A percentile compares a stretch with the other conserved stretches of the same genome.
Conservation (phyloP, 2,329 filamentous ascomycete genomes). For the Botrytis fragariae region DNA sequence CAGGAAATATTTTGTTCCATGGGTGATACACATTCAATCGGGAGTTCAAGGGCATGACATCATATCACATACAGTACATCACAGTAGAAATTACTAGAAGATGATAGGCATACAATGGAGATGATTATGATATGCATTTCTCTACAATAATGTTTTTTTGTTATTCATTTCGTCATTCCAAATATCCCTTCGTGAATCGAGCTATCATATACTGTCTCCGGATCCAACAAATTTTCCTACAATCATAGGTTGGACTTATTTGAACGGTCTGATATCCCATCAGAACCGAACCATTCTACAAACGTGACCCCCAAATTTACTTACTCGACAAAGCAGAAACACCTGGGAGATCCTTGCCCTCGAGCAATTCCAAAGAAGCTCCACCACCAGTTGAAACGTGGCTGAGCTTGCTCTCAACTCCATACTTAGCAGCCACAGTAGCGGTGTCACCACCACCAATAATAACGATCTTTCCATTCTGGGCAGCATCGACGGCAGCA, state of each 20-base stretch:
- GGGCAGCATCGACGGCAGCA: slow-evolving; percentile 76
- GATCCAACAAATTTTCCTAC: slow-evolving; percentile 31
- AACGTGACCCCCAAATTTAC: slow-evolving; percentile 44
- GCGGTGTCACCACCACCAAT: slow-evolving; percentile 98
- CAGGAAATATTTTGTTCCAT: not conserved
- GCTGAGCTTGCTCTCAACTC: slow-evolving; percentile 93
- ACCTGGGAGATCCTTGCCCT: slow-evolving; percentile 97
- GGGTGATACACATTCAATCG: not conserved
- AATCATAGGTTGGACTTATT: slow-evolving; percentile 35
- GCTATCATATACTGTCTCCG: slow-evolving; percentile 23
- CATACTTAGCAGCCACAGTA: slow-evolving; percentile 96
- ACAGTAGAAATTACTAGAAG: slow-evolving; percentile 10
- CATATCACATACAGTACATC: slow-evolving; percentile 9
- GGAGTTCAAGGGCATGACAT: slow-evolving; percentile 15
- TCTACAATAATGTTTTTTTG: slow-evolving; percentile 9
- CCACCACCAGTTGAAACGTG: slow-evolving; percentile 97
- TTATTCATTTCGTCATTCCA: slow-evolving; percentile 22
- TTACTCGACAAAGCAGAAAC: slow-evolving; percentile 84
- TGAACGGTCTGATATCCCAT: slow-evolving; percentile 33
- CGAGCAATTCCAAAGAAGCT: slow-evolving; percentile 90
- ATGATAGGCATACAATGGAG: slow-evolving; percentile 2
- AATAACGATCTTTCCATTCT: slow-evolving; percentile 91
- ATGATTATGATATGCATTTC: slow-evolving; percentile 8
- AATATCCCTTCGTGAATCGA: slow-evolving; percentile 34
- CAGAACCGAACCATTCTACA: slow-evolving; percentile 26